Percentiles rank a stretch among this genome's conserved stretches.
Conservation (phyloP, 2,329 filamentous ascomycete species). For the Xylariaceae sp. region DNA sequence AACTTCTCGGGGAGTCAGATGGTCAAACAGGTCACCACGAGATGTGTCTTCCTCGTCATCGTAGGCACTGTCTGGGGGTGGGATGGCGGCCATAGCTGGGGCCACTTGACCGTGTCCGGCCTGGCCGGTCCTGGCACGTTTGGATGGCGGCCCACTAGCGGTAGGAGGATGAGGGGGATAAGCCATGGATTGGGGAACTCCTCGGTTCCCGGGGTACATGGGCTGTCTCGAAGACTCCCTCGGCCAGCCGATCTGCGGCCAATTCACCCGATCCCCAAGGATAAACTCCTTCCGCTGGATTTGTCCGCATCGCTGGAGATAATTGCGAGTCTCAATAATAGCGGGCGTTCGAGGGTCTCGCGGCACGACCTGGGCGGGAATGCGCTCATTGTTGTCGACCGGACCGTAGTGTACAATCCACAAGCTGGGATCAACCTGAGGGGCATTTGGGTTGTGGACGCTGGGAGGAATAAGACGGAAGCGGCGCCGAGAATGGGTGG, state of each 20-base stretch:
- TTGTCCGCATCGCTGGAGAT: slow-evolving; percentile 74
- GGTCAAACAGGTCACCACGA: slow-evolving; percentile 86
- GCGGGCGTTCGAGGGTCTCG: slow-evolving; percentile 63
- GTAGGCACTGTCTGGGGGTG: slow-evolving; percentile 50
- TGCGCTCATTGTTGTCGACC: slow-evolving; percentile 71
- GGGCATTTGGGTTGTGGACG: slow-evolving; percentile 67
- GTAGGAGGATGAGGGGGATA: slow-evolving; percentile 56
- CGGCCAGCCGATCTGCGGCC: slow-evolving; percentile 81
- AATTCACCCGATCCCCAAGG: slow-evolving; percentile 84
- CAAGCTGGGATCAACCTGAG: slow-evolving; percentile 75
- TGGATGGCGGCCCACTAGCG: slow-evolving; percentile 55
- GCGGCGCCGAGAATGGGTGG: slow-evolving; percentile 78
- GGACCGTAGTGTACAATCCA: slow-evolving; percentile 92
- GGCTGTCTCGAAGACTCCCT: slow-evolving; percentile 54
- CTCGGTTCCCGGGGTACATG: slow-evolving; percentile 52
- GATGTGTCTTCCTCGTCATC: slow-evolving; percentile 92
- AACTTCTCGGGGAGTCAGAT: slow-evolving; percentile 86
- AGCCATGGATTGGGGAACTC: slow-evolving; percentile 63
- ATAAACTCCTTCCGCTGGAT: slow-evolving; percentile 92
- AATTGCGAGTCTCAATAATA: slow-evolving; percentile 63
- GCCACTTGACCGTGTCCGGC: slow-evolving; percentile 43
- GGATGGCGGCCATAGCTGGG: slow-evolving; percentile 43
- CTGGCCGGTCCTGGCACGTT: slow-evolving; percentile 54
- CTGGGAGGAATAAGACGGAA: slow-evolving; percentile 81
- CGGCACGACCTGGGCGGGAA: slow-evolving; percentile 70